These are phyloP conservation scores for Gamarada debralockiae DNA, from an alignment of 495 filamentous ascomycete species.

Conservation along the genomic window DNA sequence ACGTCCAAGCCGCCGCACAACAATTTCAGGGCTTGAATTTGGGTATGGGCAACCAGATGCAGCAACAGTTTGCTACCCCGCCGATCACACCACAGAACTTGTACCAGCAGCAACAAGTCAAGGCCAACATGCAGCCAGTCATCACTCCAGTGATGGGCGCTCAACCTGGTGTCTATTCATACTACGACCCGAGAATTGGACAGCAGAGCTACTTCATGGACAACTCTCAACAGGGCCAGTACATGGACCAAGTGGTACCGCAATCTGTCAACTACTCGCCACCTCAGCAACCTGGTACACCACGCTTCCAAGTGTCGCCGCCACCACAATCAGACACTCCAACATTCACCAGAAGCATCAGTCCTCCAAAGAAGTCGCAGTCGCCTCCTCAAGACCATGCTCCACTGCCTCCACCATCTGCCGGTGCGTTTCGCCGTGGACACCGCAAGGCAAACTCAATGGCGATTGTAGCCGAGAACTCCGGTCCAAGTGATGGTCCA, in stretches of 20 bases:
- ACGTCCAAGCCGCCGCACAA: constrained; percentile 58
- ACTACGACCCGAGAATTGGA: constrained; percentile 78
- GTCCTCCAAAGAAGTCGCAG: constrained; percentile 67
- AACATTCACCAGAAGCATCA: constrained; percentile 52
- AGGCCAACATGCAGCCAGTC: constrained; percentile 69
- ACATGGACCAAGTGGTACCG: constrained; percentile 24
- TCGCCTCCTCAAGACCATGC: constrained; percentile 59
- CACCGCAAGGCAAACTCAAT: constrained; percentile 91
- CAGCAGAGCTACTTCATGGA: constrained; percentile 71
- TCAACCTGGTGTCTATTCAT: constrained; percentile 70
- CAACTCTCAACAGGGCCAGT: constrained; percentile 42
- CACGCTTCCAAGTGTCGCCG: constrained; percentile 75
- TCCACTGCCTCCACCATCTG: constrained; percentile 74
- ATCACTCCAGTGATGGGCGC: constrained; percentile 59
- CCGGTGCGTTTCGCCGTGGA: constrained; percentile 83
- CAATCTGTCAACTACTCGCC: constrained; percentile 22
- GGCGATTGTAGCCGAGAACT: constrained; percentile 51
- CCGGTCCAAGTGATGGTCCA: constrained; percentile 38
- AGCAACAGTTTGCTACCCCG: constrained; percentile 37
- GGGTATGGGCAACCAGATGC: constrained; percentile 36
- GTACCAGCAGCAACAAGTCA: constrained; percentile 54
- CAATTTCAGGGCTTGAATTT: constrained; percentile 76
- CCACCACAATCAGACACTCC: constrained; percentile 57
- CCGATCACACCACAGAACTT: constrained; percentile 37
- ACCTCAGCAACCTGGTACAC: constrained; percentile 40